phyloP scores from a whole-genome alignment of 805 yeast species.

The Metschnikowia noctiluminum region DNA sequence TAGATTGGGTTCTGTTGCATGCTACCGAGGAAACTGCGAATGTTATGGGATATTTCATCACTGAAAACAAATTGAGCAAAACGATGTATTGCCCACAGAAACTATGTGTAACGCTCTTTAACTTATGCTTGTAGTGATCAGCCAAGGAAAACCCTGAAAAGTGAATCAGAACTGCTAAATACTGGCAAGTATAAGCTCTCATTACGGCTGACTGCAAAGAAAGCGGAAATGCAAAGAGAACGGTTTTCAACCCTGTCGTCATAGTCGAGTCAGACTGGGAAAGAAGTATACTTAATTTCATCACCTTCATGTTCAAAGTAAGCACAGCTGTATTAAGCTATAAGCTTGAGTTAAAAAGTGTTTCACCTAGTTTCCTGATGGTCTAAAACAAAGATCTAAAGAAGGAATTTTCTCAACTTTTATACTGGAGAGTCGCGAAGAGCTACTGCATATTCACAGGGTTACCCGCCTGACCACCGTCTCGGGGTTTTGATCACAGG shows the following conservation, averaged over 20 bases:
- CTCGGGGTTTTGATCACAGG: not conserved
- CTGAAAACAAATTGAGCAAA: conserved; percentile 28
- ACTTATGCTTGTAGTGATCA: conserved; percentile 28
- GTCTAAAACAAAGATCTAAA: not conserved
- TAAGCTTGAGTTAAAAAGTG: conserved; percentile 24
- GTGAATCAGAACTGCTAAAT: conserved; percentile 61
- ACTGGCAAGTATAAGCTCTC: conserved; percentile 87
- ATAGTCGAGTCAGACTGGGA: conserved; percentile 92
- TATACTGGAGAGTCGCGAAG: conserved; percentile 13
- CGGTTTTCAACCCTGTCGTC: conserved; percentile 78
- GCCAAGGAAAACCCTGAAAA: conserved; percentile 11
- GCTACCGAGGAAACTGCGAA: conserved; percentile 98
- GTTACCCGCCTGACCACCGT: conserved; percentile 13
- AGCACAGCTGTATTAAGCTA: conserved; percentile 13
- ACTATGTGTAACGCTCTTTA: conserved; percentile 15
- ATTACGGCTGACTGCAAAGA: conserved; percentile 37
- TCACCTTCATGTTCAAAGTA: conserved; percentile 30
- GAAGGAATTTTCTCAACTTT: conserved; percentile 4
- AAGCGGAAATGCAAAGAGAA: conserved; percentile 35
- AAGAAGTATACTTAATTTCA: conserved; percentile 68
- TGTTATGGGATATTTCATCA: conserved; percentile 80
- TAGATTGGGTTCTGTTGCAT: conserved; percentile 80
- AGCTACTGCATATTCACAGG: conserved; percentile 6
- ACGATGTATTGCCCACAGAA: not conserved
- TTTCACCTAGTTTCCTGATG: conserved; percentile 5